Evolutionary conservation across 306 rosid species (phyloP).

Genomic region (Fragaria vesca): DNA sequence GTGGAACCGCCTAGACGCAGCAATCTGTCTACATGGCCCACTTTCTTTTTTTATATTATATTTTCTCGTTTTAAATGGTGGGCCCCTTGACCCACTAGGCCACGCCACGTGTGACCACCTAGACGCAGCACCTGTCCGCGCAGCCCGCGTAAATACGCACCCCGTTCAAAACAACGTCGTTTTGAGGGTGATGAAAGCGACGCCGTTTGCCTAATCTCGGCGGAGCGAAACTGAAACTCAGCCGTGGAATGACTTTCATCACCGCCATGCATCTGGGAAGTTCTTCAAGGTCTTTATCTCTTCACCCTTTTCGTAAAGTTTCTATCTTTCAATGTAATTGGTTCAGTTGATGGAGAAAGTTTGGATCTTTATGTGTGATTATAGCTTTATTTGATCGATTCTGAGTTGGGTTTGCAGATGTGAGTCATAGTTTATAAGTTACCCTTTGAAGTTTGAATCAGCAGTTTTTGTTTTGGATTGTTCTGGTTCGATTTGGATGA

Average conservation of each 20-base stretch:
- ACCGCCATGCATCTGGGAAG: slow-evolving; percentile 84
- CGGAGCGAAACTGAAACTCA: slow-evolving; percentile 35
- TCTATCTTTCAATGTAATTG: neutral
- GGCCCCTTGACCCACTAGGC: no score
- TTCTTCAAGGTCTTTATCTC: slow-evolving; percentile 69
- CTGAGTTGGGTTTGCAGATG: slow-evolving; percentile 2
- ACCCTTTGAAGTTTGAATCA: neutral
- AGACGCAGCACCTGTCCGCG: no score
- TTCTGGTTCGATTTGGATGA: neutral
- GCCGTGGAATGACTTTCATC: slow-evolving; percentile 79
- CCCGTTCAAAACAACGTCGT: no score
- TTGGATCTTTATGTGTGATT: neutral
- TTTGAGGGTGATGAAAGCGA: neutral
- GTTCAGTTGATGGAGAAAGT: neutral
- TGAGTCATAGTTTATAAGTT: neutral
- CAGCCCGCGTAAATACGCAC: no score
- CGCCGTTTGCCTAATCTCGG: neutral
- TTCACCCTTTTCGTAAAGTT: neutral
- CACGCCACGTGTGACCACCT: no score
- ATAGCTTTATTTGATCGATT: neutral
- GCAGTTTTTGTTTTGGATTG: neutral
- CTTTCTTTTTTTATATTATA: no score
- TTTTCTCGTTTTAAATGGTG: no score
- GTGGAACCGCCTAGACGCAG: no score
- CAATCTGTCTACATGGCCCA: no score